Percentiles rank a stretch among this genome's conserved stretches.
Evolutionary conservation across 2,329 filamentous ascomycete species (phyloP).

Genomic region (Microdochium paspali): DNA sequence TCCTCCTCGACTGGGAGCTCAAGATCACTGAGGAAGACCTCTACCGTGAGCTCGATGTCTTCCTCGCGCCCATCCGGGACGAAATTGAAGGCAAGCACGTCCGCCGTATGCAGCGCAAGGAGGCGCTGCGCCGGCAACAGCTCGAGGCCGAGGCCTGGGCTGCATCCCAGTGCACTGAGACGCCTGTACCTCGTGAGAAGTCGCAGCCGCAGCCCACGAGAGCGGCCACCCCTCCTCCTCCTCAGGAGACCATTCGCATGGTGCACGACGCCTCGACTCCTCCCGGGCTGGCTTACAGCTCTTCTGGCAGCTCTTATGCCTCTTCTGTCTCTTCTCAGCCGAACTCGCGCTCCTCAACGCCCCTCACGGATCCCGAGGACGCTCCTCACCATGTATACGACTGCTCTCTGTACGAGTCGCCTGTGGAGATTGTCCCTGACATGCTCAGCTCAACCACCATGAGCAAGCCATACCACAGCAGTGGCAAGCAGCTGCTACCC

Average conservation of each 20-base stretch:
- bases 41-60: conserved; percentile 76
- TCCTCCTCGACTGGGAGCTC: conserved; percentile 90
- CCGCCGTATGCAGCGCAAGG: conserved; percentile 36
- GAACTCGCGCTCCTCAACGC: conserved; percentile 41
- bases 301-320: conserved; percentile 34
- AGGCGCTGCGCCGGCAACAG: conserved; percentile 25
- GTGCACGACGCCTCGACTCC: conserved; percentile 30
- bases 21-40: conserved; percentile 79
- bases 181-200: conserved; percentile 33
- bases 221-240: conserved; percentile 21
- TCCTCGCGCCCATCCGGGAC: conserved; percentile 74
- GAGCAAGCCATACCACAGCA: conserved; percentile 15
- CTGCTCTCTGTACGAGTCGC: conserved; percentile 38
- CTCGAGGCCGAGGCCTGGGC: conserved; percentile 30
- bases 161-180: conserved; percentile 30
- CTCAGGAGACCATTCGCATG: conserved; percentile 29
- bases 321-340: conserved; percentile 35
- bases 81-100: conserved; percentile 41
- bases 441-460: conserved; percentile 26
- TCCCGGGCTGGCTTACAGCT: conserved; percentile 35
- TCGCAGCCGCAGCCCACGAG: conserved; percentile 26
- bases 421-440: conserved; percentile 33
- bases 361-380: conserved; percentile 33
- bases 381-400: conserved; percentile 28
- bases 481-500: conserved; percentile 29